Percentiles rank a stretch among this genome's conserved stretches.
Conservation (phyloP, 257 asterid genomes). For the Capsicum rhomboideum region DNA sequence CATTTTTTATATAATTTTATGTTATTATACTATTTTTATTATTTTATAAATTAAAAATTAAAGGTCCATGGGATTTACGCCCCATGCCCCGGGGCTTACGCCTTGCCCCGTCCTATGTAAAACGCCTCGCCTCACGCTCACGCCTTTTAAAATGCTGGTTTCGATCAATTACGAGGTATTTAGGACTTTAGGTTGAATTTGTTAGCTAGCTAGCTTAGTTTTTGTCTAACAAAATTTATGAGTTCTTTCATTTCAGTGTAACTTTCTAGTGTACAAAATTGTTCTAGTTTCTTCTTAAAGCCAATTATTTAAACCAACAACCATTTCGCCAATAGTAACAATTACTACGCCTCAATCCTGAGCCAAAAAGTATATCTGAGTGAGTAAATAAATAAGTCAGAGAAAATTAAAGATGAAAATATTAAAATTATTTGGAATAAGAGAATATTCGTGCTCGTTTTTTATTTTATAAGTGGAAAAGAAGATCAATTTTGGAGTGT, state of each 20-base stretch:
- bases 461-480: too few relatives aligned
- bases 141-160: too few relatives aligned
- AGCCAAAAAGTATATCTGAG: not conserved
- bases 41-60: too few relatives aligned
- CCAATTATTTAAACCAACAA: too few relatives aligned
- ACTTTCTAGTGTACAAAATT: not conserved
- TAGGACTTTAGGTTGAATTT: not conserved
- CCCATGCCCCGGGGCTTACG: too few relatives aligned
- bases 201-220: too few relatives aligned
- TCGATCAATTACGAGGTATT: not conserved
- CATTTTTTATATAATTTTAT: too few relatives aligned
- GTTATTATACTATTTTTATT: too few relatives aligned
- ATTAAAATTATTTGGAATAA: not conserved
- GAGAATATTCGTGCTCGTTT: not conserved
- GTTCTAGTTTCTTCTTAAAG: not conserved
- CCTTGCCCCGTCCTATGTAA: too few relatives aligned
- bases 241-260: not conserved
- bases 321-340: not conserved
- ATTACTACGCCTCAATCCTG: not conserved
- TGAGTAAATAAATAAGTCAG: not conserved
- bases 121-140: too few relatives aligned
- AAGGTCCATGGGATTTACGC: too few relatives aligned
- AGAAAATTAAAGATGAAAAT: not conserved
- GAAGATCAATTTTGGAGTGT: too few relatives aligned
- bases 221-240: not conserved